Percentiles rank a stretch among this genome's conserved stretches.
phyloP scores from a whole-genome alignment of 2,329 filamentous ascomycete species.

The Fusarium domesticum region DNA sequence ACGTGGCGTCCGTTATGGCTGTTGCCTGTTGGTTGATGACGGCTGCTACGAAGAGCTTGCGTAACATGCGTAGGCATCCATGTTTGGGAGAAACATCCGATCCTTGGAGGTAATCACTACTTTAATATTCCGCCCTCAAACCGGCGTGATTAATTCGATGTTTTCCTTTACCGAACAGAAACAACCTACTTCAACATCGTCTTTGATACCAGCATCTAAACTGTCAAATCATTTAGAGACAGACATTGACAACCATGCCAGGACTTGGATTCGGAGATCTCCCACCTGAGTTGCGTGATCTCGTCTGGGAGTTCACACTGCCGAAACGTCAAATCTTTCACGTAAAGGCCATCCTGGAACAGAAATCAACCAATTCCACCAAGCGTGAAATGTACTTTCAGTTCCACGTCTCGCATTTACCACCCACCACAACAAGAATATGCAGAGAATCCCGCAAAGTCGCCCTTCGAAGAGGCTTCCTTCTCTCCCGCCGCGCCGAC shows the following conservation, averaged over 20 bases:
- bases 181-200: too few species aligned
- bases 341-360: slow-evolving; percentile 16
- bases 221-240: background rate
- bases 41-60: background rate
- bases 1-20: background rate
- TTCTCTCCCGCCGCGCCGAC: slow-evolving; percentile 14
- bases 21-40: background rate
- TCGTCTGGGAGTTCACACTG: slow-evolving; percentile 31
- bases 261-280: slow-evolving; percentile 14
- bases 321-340: slow-evolving; percentile 32
- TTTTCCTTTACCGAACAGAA: too few species aligned
- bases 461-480: slow-evolving; percentile 28
- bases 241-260: background rate
- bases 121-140: too few species aligned
- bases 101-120: too few species aligned
- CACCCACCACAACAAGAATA: slow-evolving; percentile 18
- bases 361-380: background rate
- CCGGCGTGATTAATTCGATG: too few species aligned
- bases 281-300: slow-evolving; percentile 29
- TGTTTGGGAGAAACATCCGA: too few species aligned
- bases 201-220: background rate
- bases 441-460: slow-evolving; percentile 30
- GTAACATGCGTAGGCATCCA: background rate
- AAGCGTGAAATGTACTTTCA: slow-evolving; percentile 8
- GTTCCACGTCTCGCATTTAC: slow-evolving; percentile 24